Evolutionary conservation across 257 asterid genomes (phyloP), one percentile per base, ranked within the genome.

Genomic region (Solanum commersonii): DNA sequence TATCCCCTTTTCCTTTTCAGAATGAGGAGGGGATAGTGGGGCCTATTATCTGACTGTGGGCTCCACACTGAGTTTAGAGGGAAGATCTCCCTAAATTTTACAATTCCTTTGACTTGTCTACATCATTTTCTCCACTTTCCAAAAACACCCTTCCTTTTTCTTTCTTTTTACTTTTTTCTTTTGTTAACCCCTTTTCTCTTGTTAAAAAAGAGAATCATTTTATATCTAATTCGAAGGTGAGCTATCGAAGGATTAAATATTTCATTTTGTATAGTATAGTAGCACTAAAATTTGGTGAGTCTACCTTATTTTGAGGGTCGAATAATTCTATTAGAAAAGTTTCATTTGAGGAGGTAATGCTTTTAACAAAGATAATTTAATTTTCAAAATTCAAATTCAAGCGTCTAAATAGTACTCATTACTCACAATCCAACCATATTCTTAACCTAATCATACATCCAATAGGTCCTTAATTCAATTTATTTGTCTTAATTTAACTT

Each of bases 21-120:
- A 84, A 2, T 18, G n/a, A 16, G 15, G 15, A 2, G 18, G 33
- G 78, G 40, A 23, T 0, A 23, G 90, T 84, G 89, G 88, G 89
- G 49, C 16, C 49, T 73, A 34, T 11, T 73, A 20, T 72, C 49
- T 73, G 82, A 35, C 46, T 35, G 29, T 73, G 29, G 82, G 82
- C 31, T 73, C 82, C 82, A 73, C 2, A n/a, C 10, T 73, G 82
- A 20, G 87, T 87, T 74, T 29, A 35, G 84, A 56, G 33, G 52
- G 79, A 77, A 78, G 87, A 89, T 89, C 93, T 89, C 93, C 90
- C 91, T 88, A 85, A 88, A 88, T 78, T 88, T 88, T 84, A 87
- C 92, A 91, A 89, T 59, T 76, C 82, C 87, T 85, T 89, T 89
- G 93, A 88, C 87, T 63, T 77, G 91, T 91, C 93, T 8, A 71